These are phyloP conservation scores for Neopestalotiopsis sp. DNA, from an alignment of 2,329 filamentous ascomycete species.

Conservation along the genomic window DNA sequence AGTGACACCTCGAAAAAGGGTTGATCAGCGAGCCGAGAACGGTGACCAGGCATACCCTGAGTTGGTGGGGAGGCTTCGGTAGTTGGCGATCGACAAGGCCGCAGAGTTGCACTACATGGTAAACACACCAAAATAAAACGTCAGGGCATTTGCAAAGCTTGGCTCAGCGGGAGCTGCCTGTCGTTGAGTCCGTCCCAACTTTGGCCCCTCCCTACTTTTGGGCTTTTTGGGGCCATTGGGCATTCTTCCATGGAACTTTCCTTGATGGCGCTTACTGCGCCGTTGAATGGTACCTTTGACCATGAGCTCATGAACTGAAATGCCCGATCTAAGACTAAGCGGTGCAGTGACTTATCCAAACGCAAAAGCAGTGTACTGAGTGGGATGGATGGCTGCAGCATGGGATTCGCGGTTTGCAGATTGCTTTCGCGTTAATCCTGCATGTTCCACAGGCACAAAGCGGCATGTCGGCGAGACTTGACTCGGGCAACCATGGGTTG, in stretches of 20 bases:
- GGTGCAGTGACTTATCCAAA: neutral
- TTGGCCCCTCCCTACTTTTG: neutral
- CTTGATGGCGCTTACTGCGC: neutral
- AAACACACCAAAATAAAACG: constrained; percentile 3
- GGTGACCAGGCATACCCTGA: neutral
- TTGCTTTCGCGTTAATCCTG: neutral
- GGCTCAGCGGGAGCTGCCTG: constrained; percentile 6
- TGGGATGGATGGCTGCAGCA: neutral
- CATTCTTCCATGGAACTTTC: neutral
- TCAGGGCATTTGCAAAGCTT: constrained; percentile 6
- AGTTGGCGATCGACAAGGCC: constrained; percentile 11
- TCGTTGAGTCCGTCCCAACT: neutral
- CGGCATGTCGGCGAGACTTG: constrained; percentile 5
- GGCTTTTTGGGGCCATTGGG: neutral
- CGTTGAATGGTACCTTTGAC: constrained; percentile 6
- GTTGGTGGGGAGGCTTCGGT: constrained; percentile 11
- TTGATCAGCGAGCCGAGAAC: constrained; percentile 13
- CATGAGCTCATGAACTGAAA: constrained; percentile 1
- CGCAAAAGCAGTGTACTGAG: neutral
- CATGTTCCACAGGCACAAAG: neutral
- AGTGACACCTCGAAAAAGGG: constrained; percentile 2
- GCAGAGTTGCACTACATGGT: constrained; percentile 2
- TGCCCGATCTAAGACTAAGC: neutral
- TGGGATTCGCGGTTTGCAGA: neutral
- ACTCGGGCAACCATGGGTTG: constrained; percentile 1